These are phyloP conservation scores for Taiwanofungus camphoratus DNA, from an alignment of 1,284 basidiomycete genomes.

Conservation along the genomic window DNA sequence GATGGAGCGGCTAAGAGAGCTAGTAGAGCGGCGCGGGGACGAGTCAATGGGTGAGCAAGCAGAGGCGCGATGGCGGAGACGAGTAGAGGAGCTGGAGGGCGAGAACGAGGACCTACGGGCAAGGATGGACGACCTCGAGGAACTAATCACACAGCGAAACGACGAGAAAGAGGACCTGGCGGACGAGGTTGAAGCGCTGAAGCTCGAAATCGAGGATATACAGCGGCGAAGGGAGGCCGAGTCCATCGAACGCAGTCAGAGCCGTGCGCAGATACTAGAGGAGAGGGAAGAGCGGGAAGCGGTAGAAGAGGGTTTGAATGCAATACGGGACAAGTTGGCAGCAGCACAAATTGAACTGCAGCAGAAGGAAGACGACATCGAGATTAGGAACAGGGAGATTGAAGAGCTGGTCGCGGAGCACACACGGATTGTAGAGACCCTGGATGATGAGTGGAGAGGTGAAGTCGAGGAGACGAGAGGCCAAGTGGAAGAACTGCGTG, in stretches of 20 bases:
- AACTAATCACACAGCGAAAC: slow-evolving; percentile 48
- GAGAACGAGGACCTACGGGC: slow-evolving; percentile 59
- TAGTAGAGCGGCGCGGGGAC: slow-evolving; percentile 50
- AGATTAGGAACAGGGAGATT: slow-evolving; percentile 65
- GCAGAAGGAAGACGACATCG: slow-evolving; percentile 78
- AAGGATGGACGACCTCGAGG: slow-evolving; percentile 55
- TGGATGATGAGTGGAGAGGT: slow-evolving; percentile 74
- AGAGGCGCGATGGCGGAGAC: slow-evolving; percentile 36
- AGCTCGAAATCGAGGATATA: slow-evolving; percentile 65
- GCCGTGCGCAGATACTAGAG: slow-evolving; percentile 62
- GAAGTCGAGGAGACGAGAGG: slow-evolving; percentile 68
- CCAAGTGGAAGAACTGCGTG: slow-evolving; percentile 71
- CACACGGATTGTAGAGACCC: slow-evolving; percentile 56
- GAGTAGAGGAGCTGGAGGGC: slow-evolving; percentile 54
- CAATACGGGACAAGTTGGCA: slow-evolving; percentile 68
- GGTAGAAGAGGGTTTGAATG: slow-evolving; percentile 69
- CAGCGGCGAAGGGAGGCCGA: slow-evolving; percentile 57
- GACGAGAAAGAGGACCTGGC: slow-evolving; percentile 69
- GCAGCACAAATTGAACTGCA: slow-evolving; percentile 76
- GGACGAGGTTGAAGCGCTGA: slow-evolving; percentile 58
- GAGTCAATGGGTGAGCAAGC: slow-evolving; percentile 34
- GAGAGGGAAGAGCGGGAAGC: slow-evolving; percentile 66
- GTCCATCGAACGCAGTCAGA: slow-evolving; percentile 60
- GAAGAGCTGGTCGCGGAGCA: slow-evolving; percentile 66
- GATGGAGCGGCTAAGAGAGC: slow-evolving; percentile 59